Percentiles rank a stretch among this genome's conserved stretches.
phyloP scores from a whole-genome alignment of 2,329 filamentous ascomycete genomes.

The Penicillium sp. region DNA sequence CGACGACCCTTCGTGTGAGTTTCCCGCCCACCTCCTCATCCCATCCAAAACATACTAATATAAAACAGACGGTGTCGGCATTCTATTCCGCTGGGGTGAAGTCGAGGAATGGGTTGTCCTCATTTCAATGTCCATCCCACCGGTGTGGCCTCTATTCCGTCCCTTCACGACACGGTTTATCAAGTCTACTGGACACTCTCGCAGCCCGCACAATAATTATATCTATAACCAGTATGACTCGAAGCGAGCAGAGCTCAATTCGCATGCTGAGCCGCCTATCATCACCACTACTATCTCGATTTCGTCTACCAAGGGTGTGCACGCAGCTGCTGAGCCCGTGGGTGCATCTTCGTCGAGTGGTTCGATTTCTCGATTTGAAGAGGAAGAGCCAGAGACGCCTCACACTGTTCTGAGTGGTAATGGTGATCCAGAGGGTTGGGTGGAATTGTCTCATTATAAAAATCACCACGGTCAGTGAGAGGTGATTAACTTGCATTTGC shows the following conservation, averaged over 20 bases:
- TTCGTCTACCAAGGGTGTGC: slow-evolving; percentile 8
- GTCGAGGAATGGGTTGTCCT: slow-evolving; percentile 23
- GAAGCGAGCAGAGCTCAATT: neutral
- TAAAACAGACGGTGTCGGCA: slow-evolving; percentile 16
- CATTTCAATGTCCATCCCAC: slow-evolving; percentile 25
- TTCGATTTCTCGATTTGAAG: slow-evolving; percentile 12
- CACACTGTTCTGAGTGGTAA: slow-evolving; percentile 5
- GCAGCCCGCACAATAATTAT: slow-evolving; percentile 1
- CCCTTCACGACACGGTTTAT: slow-evolving; percentile 17
- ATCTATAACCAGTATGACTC: slow-evolving; percentile 9
- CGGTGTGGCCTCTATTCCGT: slow-evolving; percentile 21
- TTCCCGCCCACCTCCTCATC: neutral
- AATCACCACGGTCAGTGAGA: slow-evolving; percentile 6
- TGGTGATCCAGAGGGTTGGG: slow-evolving; percentile 15
- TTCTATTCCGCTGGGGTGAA: slow-evolving; percentile 22
- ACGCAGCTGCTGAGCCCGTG: neutral
- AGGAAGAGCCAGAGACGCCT: slow-evolving; percentile 6
- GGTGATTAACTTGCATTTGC: neutral
- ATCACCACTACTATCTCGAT: slow-evolving; percentile 17
- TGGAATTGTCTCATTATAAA: slow-evolving; percentile 10
- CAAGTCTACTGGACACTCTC: slow-evolving; percentile 5
- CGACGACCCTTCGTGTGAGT: slow-evolving; percentile 20
- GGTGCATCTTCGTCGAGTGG: slow-evolving; percentile 8
- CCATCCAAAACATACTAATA: neutral
- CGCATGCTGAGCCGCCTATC: slow-evolving; percentile 5